Evolutionary conservation across 2,329 filamentous ascomycete species (phyloP).

Genomic region (Phialemonium atrogriseum): DNA sequence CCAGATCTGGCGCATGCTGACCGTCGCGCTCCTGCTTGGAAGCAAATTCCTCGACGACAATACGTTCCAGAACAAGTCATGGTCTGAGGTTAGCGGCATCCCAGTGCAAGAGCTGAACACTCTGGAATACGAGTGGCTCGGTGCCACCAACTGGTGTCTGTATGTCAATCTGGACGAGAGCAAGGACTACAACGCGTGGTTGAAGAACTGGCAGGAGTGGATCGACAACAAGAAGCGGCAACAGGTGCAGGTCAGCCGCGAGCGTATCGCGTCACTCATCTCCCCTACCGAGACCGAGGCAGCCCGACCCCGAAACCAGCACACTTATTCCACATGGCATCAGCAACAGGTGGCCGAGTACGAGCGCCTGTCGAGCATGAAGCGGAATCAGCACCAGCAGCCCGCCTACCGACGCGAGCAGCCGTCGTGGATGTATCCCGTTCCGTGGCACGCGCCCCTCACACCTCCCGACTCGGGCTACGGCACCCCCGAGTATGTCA

Average conservation of each 20-base stretch:
- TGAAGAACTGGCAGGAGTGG: constrained; percentile 53
- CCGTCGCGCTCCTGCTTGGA: constrained; percentile 73
- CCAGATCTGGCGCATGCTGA: constrained; percentile 81
- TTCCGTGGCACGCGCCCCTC: constrained; percentile 28
- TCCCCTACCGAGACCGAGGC: constrained; percentile 38
- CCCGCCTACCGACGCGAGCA: constrained; percentile 35
- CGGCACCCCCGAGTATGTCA: constrained; percentile 49
- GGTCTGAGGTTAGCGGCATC: constrained; percentile 92
- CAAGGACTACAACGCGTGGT: constrained; percentile 60
- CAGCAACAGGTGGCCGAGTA: constrained; percentile 49
- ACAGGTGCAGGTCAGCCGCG: constrained; percentile 37
- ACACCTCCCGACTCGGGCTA: constrained; percentile 56
- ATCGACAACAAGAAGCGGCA: constrained; percentile 46
- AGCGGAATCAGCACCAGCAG: constrained; percentile 23
- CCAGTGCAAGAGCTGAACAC: constrained; percentile 74
- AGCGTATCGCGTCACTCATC: constrained; percentile 39
- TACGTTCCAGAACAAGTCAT: constrained; percentile 94
- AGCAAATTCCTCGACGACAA: constrained; percentile 97
- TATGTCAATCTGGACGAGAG: constrained; percentile 77
- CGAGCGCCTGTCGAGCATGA: constrained; percentile 33
- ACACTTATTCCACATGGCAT: constrained; percentile 36
- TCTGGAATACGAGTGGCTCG: constrained; percentile 82
- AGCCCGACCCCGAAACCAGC: constrained; percentile 21
- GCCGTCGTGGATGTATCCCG: constrained; percentile 33
- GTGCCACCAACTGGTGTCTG: constrained; percentile 73